Conservation (phyloP, 805 yeast genomes). For the Metschnikowia arizonensis region DNA sequence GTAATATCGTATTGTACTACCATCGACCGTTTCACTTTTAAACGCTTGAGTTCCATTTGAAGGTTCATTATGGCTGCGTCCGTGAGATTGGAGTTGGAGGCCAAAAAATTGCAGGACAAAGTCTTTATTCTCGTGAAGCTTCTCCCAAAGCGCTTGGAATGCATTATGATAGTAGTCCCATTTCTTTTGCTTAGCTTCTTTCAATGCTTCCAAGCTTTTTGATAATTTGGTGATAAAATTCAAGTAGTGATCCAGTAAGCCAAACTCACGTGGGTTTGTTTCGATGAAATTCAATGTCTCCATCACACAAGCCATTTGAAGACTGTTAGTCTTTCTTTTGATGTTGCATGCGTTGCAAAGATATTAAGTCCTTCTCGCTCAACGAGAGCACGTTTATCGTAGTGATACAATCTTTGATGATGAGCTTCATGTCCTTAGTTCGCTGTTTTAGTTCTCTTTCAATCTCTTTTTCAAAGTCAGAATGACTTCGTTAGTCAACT, state of each 20-base stretch:
- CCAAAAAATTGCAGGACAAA: conserved; percentile 43
- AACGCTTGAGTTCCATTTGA: conserved; percentile 51
- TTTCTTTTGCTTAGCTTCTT: conserved; percentile 34
- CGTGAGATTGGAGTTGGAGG: conserved; percentile 45
- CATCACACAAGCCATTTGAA: conserved; percentile 22
- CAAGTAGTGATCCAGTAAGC: conserved; percentile 34
- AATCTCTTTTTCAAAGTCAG: conserved; percentile 23
- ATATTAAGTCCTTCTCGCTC: conserved; percentile 30
- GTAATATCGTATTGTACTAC: too few species aligned
- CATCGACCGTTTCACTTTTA: conserved; percentile 59
- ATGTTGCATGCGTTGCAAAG: conserved; percentile 29
- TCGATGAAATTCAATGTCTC: conserved; percentile 35
- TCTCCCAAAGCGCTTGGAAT: conserved; percentile 54
- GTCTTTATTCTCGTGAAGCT: conserved; percentile 46
- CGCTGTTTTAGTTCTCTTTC: conserved; percentile 26
- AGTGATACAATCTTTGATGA: conserved; percentile 25
- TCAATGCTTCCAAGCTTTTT: conserved; percentile 30
- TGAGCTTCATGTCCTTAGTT: conserved; percentile 20
- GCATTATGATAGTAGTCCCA: conserved; percentile 31
- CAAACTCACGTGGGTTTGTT: conserved; percentile 37
- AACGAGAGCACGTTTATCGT: conserved; percentile 28
- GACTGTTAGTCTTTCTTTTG: conserved; percentile 1
- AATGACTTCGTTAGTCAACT: conserved; percentile 31
- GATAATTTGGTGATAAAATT: conserved; percentile 29
- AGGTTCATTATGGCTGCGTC: conserved; percentile 46